Base-by-base conservation (phyloP, 1,284 basidiomycete genomes). In the Ustilago tritici region DNA sequence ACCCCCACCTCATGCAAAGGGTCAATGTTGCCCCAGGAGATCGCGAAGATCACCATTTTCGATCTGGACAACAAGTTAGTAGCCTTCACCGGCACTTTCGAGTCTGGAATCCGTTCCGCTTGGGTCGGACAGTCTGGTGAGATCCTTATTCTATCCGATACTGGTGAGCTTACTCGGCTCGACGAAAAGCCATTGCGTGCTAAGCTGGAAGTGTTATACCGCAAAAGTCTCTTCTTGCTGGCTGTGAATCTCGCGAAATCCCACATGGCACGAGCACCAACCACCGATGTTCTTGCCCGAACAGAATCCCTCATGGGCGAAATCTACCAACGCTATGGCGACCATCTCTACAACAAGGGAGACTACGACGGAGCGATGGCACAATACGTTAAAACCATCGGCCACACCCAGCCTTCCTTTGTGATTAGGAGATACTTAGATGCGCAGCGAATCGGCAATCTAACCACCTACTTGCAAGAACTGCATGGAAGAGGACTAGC, bases 401-500 rank as follows among this genome's bases (percentile, higher is more conserved):
- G 96, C 0, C 88, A 91, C 64, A 89, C 97, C 0, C 93, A 95
- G 78, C 94, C 95, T 0, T 97, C 95, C 84, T 97, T 97, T 87
- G 94, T 99, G 23, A 95, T 99, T 70, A 91, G 97, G 78, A 98
- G 83, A 94, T 98, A 96, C 87, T 90, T 99, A 46, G 96, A 98
- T 80, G 95, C 96, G 0, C 96, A 99, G 86, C 89, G 96, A 4
- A 98, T 98, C 63, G 92, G 94, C 70, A 95, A 95, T 83, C 92
- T 99, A 58, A 95, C 94, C 15, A 93, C 93, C 1, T 99, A 98
- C 85, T 89, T 99, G 1, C 95, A 99, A 89, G 95, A 97, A 85
- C 89, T 99, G 0, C 96, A 99, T 82, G 89, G 93, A 2, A 89
- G 92, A 0, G 93, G 93, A 0, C 90, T 96, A 4, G 96, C 96